Evolutionary conservation across 768 basidiomycete species (phyloP), one percentile per base, ranked within the genome.

Genomic region (Mycena latifolia): DNA sequence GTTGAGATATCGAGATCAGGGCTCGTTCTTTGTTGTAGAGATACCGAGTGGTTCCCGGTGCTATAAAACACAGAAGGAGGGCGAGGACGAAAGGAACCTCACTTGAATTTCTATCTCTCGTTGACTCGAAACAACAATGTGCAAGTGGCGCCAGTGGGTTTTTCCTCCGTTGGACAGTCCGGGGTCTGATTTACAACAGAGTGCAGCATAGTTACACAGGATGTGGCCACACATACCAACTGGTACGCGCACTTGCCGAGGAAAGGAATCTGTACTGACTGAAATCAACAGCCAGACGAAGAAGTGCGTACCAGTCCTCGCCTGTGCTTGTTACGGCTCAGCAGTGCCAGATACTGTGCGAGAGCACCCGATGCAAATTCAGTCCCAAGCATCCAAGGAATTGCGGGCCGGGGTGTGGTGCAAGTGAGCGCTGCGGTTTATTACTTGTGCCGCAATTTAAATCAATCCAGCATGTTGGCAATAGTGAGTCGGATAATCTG

Each of bases 321-420:
- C 53, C 57, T 61, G 60, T 50, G 65, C 60, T 55, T 51, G 46
- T 54, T 25, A 37, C 57, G 61, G 50, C 58, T 73, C 73, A 65
- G 71, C 68, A 27, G 20, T n/a, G 24, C 64, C 74, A 92, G 91
- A 85, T 91, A 57, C 83, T 84, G 69, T 93, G 92, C 77, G 87
- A 86, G 55, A 82, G 89, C 73, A 80, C 80, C 35, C 81, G 76
- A 73, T 93, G 92, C 85, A 92, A 84, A 76, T 93, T 93, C 81
- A 92, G 92, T 70, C 78, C 84, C 12, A 76, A 77, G 20, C 92
- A 93, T 77, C 89, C 89, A 31, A 69, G 56, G 28, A 79, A 87
- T 63, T 93, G 92, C 72, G 83, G 84, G 7, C 85, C 88, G 27
- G 77, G 81, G 29, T 93, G 92, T 77, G 79, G 7, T 8, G 11